Percentiles rank a stretch among this genome's conserved stretches.
phyloP scores from a whole-genome alignment of 2,329 filamentous ascomycete species.

The Fusarium napiforme region DNA sequence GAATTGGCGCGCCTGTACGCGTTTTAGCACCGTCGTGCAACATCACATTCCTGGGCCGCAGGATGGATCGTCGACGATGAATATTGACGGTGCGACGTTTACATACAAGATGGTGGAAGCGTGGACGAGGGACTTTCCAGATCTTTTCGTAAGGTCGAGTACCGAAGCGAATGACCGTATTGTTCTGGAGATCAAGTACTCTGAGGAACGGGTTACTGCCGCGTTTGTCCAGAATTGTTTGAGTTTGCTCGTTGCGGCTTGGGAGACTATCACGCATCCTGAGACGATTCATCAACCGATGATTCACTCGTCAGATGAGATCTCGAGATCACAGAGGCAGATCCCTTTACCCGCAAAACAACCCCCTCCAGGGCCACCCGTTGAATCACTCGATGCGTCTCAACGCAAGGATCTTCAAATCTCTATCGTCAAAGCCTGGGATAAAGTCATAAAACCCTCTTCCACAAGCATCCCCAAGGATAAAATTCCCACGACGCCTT shows the following conservation, averaged over 20 bases:
- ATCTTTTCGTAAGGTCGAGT: conserved; percentile 59
- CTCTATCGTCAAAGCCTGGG: conserved; percentile 58
- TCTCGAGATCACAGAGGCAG: conserved; percentile 49
- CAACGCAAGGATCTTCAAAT: conserved; percentile 55
- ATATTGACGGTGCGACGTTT: conserved; percentile 59
- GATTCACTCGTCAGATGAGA: conserved; percentile 56
- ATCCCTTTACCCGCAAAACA: conserved; percentile 53
- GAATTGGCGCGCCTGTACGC: conserved; percentile 63
- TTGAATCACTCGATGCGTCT: conserved; percentile 50
- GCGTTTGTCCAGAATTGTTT: conserved; percentile 58
- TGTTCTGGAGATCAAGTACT: conserved; percentile 58
- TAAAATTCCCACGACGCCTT: conserved; percentile 58
- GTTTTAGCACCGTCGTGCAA: conserved; percentile 65
- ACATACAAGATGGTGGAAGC: conserved; percentile 56
- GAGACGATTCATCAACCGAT: conserved; percentile 59
- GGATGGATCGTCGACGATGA: conserved; percentile 55
- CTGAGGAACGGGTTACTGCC: conserved; percentile 55
- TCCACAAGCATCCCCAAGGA: conserved; percentile 53
- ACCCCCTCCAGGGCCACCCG: conserved; percentile 23
- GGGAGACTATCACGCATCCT: conserved; percentile 58
- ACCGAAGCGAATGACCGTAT: conserved; percentile 51
- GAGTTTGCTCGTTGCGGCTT: conserved; percentile 57
- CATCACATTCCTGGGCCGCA: conserved; percentile 52
- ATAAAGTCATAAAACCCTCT: conserved; percentile 55
- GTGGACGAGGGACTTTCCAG: conserved; percentile 54